Base-by-base conservation (phyloP, 2,329 filamentous ascomycete genomes). In the Metarhizium album region DNA sequence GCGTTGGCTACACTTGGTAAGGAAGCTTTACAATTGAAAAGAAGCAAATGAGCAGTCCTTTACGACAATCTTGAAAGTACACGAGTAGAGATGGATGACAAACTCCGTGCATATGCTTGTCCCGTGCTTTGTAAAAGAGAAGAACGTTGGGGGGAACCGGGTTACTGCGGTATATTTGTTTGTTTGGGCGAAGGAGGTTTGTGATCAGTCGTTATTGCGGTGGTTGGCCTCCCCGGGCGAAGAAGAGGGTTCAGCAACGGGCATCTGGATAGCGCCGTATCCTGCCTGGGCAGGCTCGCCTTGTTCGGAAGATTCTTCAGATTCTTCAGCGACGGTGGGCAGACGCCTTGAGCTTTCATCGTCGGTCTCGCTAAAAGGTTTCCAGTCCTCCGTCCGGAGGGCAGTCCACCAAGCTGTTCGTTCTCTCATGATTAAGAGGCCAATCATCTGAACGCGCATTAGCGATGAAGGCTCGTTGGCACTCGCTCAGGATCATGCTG, bases 1-100 rank as follows among this genome's bases (percentile, higher is more conserved):
- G 84, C 84, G 13, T 65, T 91, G 55, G 75, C 75, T 56, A 73
- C 74, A 60, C 69, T 90, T 56, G 79, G 80, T 47, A 73, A 75
- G 51, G 83, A 86, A 58, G 84, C 83, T 16, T 55, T 60, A 9
- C 59, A 64, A 52, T 51, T 57, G 50, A 56, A 60, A 37, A 59
- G 62, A 52, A 60, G 55, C 50, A 60, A 52, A 51, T 42, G 48
- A 50, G 46, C 43, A 14, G 23, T 20, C 9, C 8, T 35, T 16
- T 20, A 31, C 7, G 27, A n/a, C 14, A 9, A n/a, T 14, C 4
- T 29, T 42, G 16, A 45, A 18, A 31, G 37, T 45, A 49, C 43
- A 50, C 13, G 14, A 42, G 46, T 38, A 24, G 29, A 16, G 14
- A 22, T 29, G 2, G 37, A 24, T 18, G 42, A 42, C 37, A 48